Percentiles rank a stretch among this genome's conserved stretches.
Conservation (phyloP, 2,329 filamentous ascomycete genomes). For the Claviceps citrina region DNA sequence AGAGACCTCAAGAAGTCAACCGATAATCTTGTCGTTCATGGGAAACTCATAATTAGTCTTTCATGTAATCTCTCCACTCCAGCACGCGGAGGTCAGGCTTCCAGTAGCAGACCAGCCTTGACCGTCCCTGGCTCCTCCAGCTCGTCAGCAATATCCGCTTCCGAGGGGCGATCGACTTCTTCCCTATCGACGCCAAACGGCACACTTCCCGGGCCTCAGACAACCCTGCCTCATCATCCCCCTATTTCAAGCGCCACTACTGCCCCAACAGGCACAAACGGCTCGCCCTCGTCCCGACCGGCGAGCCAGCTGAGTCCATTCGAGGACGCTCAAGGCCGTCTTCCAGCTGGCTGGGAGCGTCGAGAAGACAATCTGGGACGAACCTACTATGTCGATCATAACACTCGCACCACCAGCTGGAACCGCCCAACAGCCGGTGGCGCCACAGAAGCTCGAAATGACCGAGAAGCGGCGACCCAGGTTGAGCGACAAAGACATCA, state of each 20-base stretch:
- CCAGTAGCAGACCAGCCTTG: conserved; percentile 31
- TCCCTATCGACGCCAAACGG: conserved; percentile 36
- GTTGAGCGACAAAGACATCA: conserved; percentile 87
- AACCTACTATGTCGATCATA: conserved; percentile 97
- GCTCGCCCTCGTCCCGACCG: conserved; percentile 17
- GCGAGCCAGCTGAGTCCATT: conserved; percentile 62
- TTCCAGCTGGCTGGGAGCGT: conserved; percentile 90
- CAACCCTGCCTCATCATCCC: conserved; percentile 29
- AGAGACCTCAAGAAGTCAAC: conserved; percentile 94
- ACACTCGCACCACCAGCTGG: conserved; percentile 93
- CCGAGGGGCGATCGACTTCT: conserved; percentile 36
- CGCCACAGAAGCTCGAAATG: conserved; percentile 52
- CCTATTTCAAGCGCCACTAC: conserved; percentile 30
- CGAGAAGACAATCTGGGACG: conserved; percentile 87
- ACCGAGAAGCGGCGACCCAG: conserved; percentile 80
- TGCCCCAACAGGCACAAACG: conserved; percentile 14
- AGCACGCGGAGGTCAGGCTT: conserved; percentile 35
- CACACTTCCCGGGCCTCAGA: conserved; percentile 24
- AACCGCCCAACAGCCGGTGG: conserved; percentile 71
- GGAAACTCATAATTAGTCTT: conserved; percentile 90
- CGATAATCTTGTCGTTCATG: conserved; percentile 93
- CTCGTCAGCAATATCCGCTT: conserved; percentile 27
- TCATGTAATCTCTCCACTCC: conserved; percentile 75
- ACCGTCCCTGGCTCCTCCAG: conserved; percentile 28
- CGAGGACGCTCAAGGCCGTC: conserved; percentile 83